Evolutionary conservation across 129 eudicot species (phyloP).

Genomic region (Flaveria trinervia): DNA sequence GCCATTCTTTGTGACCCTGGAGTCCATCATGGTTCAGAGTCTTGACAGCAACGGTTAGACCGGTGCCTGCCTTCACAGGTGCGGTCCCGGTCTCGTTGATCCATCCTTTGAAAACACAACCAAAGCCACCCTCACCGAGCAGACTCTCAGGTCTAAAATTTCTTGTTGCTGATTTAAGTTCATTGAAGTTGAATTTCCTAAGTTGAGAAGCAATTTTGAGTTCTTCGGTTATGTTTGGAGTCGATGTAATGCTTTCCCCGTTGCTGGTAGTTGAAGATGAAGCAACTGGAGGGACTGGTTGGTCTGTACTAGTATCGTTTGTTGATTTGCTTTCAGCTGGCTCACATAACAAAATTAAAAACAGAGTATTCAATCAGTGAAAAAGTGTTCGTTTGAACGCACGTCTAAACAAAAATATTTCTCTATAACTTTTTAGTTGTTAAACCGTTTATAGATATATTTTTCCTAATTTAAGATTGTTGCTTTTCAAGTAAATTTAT

Average conservation of each 20-base stretch:
- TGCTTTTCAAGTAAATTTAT: background rate
- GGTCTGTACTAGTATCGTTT: constrained; percentile 63
- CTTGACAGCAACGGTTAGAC: constrained; percentile 92
- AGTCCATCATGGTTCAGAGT: constrained; percentile 93
- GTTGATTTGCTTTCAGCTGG: constrained; percentile 70
- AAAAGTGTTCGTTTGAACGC: background rate
- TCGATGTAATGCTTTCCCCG: constrained; percentile 65
- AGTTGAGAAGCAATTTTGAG: constrained; percentile 83
- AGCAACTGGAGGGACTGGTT: constrained; percentile 66
- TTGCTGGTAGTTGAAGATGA: constrained; percentile 81
- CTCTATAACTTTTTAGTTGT: background rate
- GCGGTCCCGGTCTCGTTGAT: constrained; percentile 67
- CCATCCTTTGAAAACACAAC: constrained; percentile 98
- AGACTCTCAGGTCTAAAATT: constrained; percentile 90
- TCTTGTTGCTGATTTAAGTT: constrained; percentile 83
- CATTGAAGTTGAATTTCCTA: constrained; percentile 69
- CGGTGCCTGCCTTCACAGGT: constrained; percentile 82
- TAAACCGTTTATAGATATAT: background rate
- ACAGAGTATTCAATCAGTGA: constrained; percentile 4
- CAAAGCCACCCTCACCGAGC: constrained; percentile 98
- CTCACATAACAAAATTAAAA: constrained; percentile 18
- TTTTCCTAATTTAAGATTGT: background rate
- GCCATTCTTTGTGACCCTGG: constrained; percentile 99
- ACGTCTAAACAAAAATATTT: background rate
- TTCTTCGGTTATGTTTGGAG: constrained; percentile 69